A percentile compares a stretch with the other conserved stretches of the same genome.
These are phyloP conservation scores for Dendrobium catenatum DNA, from an alignment of 106 monocot genomes.

Conservation along the genomic window DNA sequence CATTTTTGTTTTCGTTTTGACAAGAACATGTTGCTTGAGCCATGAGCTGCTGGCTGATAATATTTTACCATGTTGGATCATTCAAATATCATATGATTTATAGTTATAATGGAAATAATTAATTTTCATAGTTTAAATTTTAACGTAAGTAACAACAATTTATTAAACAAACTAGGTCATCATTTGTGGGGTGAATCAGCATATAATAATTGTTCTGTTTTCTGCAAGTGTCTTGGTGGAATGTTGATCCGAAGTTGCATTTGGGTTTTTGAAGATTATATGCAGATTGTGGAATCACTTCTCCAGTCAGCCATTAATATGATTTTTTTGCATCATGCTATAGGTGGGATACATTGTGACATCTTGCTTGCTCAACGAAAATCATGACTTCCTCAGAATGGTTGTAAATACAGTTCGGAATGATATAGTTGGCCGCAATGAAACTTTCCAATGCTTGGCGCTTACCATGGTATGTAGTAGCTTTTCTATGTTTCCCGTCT, in stretches of 20 bases:
- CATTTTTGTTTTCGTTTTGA: no score
- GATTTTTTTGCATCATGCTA: slow-evolving; percentile 6
- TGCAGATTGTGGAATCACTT: not conserved
- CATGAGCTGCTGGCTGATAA: no score
- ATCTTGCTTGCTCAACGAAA: slow-evolving; percentile 87
- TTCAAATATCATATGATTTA: no score
- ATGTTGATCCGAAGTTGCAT: not conserved
- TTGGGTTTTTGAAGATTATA: not conserved
- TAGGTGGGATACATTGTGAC: slow-evolving; percentile 99
- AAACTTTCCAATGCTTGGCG: slow-evolving; percentile 96
- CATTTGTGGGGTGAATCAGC: not conserved
- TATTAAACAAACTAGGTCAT: not conserved
- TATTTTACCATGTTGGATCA: no score
- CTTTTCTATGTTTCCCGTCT: not conserved
- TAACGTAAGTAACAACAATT: not conserved
- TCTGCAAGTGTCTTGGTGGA: not conserved
- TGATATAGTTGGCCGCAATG: slow-evolving; percentile 97
- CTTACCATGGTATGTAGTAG: slow-evolving; percentile 75
- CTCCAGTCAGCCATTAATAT: not conserved
- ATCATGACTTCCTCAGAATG: slow-evolving; percentile 93
- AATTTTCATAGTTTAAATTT: not conserved
- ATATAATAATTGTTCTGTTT: not conserved
- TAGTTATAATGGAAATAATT: not conserved
- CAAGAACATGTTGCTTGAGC: no score
- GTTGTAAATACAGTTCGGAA: slow-evolving; percentile 94